Conservation (phyloP, 805 yeast genomes). For the Saturnispora hagleri region DNA sequence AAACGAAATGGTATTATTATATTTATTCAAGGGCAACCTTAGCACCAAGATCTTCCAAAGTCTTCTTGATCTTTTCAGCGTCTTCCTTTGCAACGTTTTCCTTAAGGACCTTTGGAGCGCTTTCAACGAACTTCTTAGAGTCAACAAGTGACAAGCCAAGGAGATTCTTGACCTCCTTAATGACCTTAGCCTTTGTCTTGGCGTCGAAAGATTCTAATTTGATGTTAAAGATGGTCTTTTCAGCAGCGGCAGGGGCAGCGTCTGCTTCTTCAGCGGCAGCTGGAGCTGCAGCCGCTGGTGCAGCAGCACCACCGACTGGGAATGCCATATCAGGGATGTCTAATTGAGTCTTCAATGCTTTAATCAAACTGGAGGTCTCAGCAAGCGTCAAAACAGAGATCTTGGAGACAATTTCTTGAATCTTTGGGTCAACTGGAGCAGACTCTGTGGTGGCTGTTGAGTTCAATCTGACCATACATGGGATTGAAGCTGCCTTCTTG, state of each 20-base stretch:
- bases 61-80: slow-evolving; percentile 90
- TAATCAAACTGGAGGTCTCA: slow-evolving; percentile 83
- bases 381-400: slow-evolving; percentile 84
- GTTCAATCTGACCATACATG: slow-evolving; percentile 34
- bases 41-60: slow-evolving; percentile 92
- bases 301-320: slow-evolving; percentile 60
- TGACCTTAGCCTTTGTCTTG: slow-evolving; percentile 92
- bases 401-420: slow-evolving; percentile 77
- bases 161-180: slow-evolving; percentile 90
- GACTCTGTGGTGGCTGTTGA: slow-evolving; percentile 30
- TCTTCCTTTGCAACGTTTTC: slow-evolving; percentile 95
- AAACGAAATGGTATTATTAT: background rate
- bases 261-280: slow-evolving; percentile 66
- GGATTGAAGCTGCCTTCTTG: background rate
- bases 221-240: slow-evolving; percentile 84
- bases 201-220: slow-evolving; percentile 93
- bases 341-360: slow-evolving; percentile 69
- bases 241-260: slow-evolving; percentile 73
- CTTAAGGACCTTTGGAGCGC: slow-evolving; percentile 93
- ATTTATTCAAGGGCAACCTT: slow-evolving; percentile 77
- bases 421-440: slow-evolving; percentile 74
- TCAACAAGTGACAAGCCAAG: slow-evolving; percentile 91
- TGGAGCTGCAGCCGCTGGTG: slow-evolving; percentile 50
- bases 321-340: slow-evolving; percentile 91
- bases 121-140: slow-evolving; percentile 94